Base-by-base conservation (phyloP, 208 protist species). In the Angomonas deanei region DNA sequence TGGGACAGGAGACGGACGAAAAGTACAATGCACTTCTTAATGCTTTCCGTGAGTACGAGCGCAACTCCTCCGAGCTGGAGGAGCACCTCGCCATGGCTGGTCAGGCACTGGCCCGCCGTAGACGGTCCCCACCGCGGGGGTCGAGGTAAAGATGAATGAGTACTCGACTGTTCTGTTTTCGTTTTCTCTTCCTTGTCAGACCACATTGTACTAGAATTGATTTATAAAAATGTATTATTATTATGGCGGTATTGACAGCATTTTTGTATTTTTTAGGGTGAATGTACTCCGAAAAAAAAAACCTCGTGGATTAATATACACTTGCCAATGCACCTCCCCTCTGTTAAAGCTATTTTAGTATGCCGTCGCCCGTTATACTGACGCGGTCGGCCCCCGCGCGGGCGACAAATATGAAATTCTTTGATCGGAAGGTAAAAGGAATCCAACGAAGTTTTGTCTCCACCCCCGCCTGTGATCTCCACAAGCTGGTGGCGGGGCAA, bases 401-500 rank as follows among this genome's bases (percentile, higher is more conserved):
- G 5, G 61, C 61, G 1, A 66, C 90, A 13, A 81, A 64, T 57
- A 81, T 91, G 32, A 80, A 82, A 38, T 81, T 92, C 71, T 92
- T 94, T 56, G 80, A 94, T 63, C 81, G 88, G 17, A 74, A 80
- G 26, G 68, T 92, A 2, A 94, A 94, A 28, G 88, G 80, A 0
- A 58, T 94, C 31, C 88, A 94, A 53, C 84, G 88, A 47, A 83
- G 83, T 58, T 72, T 70, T 23, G 84, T 88, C 30, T 72, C 68
- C 31, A 61, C 84, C 0, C 66, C 68, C 1, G 70, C 83, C n/a
- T 94, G 88, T 64, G 84, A 94, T 61, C 39, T 94, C 26, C 88
- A 94, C 61, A 86, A 84, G 56, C 61, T 88, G 39, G 90, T 82
- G 39, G 84, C 88, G 2, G 80, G 79, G 59, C 88, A 94, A 67